Evolutionary conservation across 2,329 filamentous ascomycete genomes (phyloP), one percentile per base, ranked within the genome.

Genomic region (Coniosporium tulheliwenetii): DNA sequence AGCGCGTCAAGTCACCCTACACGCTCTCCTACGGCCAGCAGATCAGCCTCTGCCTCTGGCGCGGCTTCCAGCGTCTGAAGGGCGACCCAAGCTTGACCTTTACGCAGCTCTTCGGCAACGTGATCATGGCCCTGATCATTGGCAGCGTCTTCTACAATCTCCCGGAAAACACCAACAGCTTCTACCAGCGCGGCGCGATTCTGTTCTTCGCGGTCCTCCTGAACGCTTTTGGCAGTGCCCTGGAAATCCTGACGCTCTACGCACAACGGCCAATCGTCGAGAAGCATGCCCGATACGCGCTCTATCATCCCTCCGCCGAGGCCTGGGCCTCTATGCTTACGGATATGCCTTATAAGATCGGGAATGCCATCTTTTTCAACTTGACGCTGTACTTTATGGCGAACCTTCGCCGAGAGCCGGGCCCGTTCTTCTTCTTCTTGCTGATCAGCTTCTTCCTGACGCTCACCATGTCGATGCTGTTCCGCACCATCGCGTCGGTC

Each of bases 241-340:
- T 91, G 33, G 85, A 91, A 69, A 91, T 94, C 55, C 61, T 91
- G 30, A 86, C 83, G 0, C 70, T 94, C 4, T 95, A 91, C 55
- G 75, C 83, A 2, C 86, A 94, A 71, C 80, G 87, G 32, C 81
- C 83, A 1, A 93, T 94, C 51, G 85, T 95, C 44, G 85, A 94
- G 56, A 94, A 94, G 57, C 87, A 95, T 51, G 65, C 71, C 42
- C 77, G 81, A 43, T 94, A 93, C 56, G 85, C 86, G 13, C 70
- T 94, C 13, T 93, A 94, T 52, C 87, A 93, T 52, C 85, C 87
- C 0, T 86, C 81, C 8, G 81, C 85, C 12, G 86, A 95, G 67
- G 84, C 85, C n/a, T 70, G 85, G 44, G 77, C 83, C 0, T 91
- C 83, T 8, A 91, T 93, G 80, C 61, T 94, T 29, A 81, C 75